A percentile compares a stretch with the other conserved stretches of the same genome.
Evolutionary conservation across 257 asterid genomes (phyloP).

Genomic region (Orobanche coerulescens): DNA sequence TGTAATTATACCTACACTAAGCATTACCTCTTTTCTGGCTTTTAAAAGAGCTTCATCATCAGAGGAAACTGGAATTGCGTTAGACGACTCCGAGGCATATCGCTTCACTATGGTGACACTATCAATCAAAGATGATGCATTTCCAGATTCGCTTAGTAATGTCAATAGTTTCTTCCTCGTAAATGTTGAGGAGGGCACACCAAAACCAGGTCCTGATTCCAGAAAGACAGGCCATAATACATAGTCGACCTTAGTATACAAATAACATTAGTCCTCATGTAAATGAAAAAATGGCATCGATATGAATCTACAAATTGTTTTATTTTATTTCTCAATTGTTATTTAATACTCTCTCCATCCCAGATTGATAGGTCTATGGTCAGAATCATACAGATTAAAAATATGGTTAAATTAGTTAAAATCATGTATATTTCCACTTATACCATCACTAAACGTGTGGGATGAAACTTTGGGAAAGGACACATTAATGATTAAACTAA

Average conservation of each 20-base stretch:
- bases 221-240: constrained; percentile 14
- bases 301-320: too few species aligned
- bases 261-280: too few species aligned
- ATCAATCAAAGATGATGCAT: constrained; percentile 71
- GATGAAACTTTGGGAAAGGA: too few species aligned
- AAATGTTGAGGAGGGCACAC: constrained; percentile 55
- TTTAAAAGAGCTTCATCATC: constrained; percentile 86
- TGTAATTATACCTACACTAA: not conserved
- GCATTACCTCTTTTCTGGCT: constrained; percentile 79
- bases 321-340: too few species aligned
- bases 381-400: too few species aligned
- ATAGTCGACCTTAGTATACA: not conserved
- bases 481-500: too few species aligned
- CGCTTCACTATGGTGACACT: constrained; percentile 54
- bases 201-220: constrained; percentile 77
- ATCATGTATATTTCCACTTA: too few species aligned
- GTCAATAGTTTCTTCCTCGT: constrained; percentile 65
- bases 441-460: too few species aligned
- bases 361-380: too few species aligned
- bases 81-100: constrained; percentile 72
- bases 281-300: too few species aligned
- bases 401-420: too few species aligned
- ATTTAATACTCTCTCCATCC: too few species aligned
- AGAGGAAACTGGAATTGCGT: constrained; percentile 65
- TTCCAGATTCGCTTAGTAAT: constrained; percentile 73